Evolutionary conservation across 495 filamentous ascomycete genomes (phyloP).

Genomic region (Penicillium turbatum): DNA sequence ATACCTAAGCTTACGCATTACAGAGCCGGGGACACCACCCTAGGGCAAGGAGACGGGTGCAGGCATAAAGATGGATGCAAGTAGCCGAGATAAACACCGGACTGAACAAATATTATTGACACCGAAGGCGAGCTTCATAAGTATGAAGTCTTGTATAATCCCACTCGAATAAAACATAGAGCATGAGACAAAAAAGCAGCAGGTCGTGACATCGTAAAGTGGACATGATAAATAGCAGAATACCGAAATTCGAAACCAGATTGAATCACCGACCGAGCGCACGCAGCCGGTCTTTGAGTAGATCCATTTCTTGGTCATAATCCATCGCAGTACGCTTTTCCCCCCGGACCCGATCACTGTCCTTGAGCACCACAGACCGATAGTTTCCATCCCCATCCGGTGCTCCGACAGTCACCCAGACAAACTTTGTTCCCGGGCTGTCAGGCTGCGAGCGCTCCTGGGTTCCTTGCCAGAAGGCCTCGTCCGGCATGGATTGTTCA

Average conservation of each 20-base stretch:
- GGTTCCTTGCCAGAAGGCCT: conserved; percentile 64
- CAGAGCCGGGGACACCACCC: neutral
- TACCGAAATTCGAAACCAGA: neutral
- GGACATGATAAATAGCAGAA: conserved; percentile 13
- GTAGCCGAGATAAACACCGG: neutral
- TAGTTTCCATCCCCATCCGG: conserved; percentile 63
- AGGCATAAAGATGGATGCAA: neutral
- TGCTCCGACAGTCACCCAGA: conserved; percentile 81
- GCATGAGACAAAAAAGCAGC: conserved; percentile 8
- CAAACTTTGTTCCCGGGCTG: conserved; percentile 63
- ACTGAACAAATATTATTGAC: neutral
- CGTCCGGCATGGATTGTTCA: conserved; percentile 42
- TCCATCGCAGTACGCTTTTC: conserved; percentile 18
- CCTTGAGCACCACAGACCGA: conserved; percentile 40
- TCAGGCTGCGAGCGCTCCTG: conserved; percentile 49
- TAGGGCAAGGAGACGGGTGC: neutral
- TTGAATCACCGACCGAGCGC: conserved; percentile 25
- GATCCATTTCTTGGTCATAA: conserved; percentile 31
- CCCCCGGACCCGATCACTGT: conserved; percentile 10
- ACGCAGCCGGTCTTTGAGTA: conserved; percentile 33
- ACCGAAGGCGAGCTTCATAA: neutral
- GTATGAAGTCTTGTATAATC: neutral
- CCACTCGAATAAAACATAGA: conserved; percentile 3
- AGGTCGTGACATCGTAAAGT: conserved; percentile 31
- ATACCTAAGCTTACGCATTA: no score